A percentile compares a stretch with the other conserved stretches of the same genome.
These are phyloP conservation scores for Mycena epipterygia DNA, from an alignment of 768 basidiomycete genomes.

Conservation along the genomic window DNA sequence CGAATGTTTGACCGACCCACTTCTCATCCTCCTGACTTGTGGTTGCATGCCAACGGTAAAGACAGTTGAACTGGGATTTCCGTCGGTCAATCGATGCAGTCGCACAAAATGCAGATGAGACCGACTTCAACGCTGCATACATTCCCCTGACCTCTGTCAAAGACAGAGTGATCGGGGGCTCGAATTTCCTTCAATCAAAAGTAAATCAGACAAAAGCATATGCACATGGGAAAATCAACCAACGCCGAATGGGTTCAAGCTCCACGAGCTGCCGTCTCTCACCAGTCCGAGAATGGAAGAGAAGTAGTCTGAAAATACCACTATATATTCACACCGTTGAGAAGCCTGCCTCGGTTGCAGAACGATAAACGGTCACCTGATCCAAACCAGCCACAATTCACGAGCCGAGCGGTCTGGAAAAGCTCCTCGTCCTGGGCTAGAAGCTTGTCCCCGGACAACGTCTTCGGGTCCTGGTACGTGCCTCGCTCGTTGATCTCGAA, in stretches of 20 bases:
- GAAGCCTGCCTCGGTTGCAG: too few relatives aligned
- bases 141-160: conserved; percentile 87
- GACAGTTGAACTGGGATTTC: conserved; percentile 81
- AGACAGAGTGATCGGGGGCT: conserved; percentile 69
- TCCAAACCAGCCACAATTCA: conserved; percentile 88
- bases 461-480: conserved; percentile 69
- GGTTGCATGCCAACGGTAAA: conserved; percentile 90
- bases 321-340: too few relatives aligned
- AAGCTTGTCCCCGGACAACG: conserved; percentile 55
- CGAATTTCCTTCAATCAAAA: conserved; percentile 71
- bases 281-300: conserved; percentile 85
- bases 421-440: conserved; percentile 78
- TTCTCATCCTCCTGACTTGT: conserved; percentile 79
- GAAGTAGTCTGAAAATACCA: too few relatives aligned
- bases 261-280: conserved; percentile 82
- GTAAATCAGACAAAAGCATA: background rate
- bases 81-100: background rate
- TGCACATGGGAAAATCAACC: conserved; percentile 34
- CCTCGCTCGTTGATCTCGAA: conserved; percentile 87
- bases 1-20: conserved; percentile 70
- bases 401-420: conserved; percentile 85
- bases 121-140: conserved; percentile 84
- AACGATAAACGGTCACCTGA: conserved; percentile 55
- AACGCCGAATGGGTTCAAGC: conserved; percentile 79
- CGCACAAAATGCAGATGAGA: background rate